These are phyloP conservation scores for Quercus lobata DNA, from an alignment of 331 rosid genomes.

Conservation along the genomic window DNA sequence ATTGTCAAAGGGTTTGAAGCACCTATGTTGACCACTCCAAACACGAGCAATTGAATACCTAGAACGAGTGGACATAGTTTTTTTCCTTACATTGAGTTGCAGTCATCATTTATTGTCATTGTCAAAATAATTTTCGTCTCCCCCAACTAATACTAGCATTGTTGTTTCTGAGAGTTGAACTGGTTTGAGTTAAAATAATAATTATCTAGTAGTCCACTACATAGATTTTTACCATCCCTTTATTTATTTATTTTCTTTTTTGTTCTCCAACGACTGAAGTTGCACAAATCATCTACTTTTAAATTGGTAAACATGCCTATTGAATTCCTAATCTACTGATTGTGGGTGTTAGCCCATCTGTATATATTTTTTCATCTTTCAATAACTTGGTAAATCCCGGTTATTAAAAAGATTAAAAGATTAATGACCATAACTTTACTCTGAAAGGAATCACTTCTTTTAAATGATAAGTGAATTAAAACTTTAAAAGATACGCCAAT, in stretches of 20 bases:
- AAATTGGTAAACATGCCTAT: not conserved
- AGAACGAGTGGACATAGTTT: not conserved
- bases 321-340: not conserved
- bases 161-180: not conserved
- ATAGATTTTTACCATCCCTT: not conserved
- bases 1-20: not conserved
- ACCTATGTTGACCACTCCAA: not conserved
- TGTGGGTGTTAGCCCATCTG: too few relatives aligned
- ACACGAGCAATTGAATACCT: not conserved
- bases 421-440: too few relatives aligned
- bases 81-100: not conserved
- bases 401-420: too few relatives aligned
- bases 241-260: not conserved
- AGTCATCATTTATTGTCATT: not conserved
- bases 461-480: not conserved
- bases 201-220: not conserved
- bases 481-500: not conserved
- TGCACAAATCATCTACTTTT: not conserved
- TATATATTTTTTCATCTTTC: too few relatives aligned
- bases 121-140: not conserved
- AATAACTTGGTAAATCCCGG: too few relatives aligned
- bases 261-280: not conserved
- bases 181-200: not conserved
- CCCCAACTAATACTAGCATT: not conserved
- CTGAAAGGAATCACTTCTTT: too few relatives aligned